phyloP scores from a whole-genome alignment of 345 rosid species.

The Syzygium oleosum region DNA sequence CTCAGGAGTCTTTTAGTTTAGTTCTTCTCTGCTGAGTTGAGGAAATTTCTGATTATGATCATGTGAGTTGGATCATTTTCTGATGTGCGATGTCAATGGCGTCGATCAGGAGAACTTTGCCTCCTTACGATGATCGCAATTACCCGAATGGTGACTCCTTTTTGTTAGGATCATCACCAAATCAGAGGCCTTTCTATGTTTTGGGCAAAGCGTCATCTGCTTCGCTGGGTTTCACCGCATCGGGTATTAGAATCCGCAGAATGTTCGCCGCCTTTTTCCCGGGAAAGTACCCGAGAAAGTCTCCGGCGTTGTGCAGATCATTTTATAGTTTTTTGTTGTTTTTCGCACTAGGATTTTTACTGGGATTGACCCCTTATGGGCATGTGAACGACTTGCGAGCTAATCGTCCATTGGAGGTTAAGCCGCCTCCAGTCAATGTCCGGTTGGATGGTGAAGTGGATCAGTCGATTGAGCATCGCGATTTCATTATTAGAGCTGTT shows the following conservation, averaged over 20 bases:
- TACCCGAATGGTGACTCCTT: conserved; percentile 36
- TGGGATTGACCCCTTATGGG: conserved; percentile 59
- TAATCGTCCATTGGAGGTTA: conserved; percentile 53
- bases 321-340: conserved; percentile 49
- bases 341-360: conserved; percentile 50
- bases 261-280: conserved; percentile 11
- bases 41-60: neutral
- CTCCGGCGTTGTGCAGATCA: conserved; percentile 43
- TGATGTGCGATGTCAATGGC: conserved; percentile 30
- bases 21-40: neutral
- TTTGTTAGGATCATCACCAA: conserved; percentile 14
- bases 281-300: conserved; percentile 29
- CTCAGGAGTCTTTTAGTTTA: neutral
- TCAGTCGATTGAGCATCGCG: conserved; percentile 1
- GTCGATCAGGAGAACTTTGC: conserved; percentile 79
- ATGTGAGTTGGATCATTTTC: neutral
- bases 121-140: conserved; percentile 56
- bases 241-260: conserved; percentile 9
- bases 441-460: conserved; percentile 17
- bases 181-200: conserved; percentile 12
- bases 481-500: conserved; percentile 20
- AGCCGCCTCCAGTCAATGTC: conserved; percentile 37
- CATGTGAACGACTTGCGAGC: conserved; percentile 33
- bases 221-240: conserved; percentile 10
- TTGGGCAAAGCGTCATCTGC: conserved; percentile 29